Base-by-base conservation (phyloP, 352 stramenopile species). In the Phytophthora hibernalis region DNA sequence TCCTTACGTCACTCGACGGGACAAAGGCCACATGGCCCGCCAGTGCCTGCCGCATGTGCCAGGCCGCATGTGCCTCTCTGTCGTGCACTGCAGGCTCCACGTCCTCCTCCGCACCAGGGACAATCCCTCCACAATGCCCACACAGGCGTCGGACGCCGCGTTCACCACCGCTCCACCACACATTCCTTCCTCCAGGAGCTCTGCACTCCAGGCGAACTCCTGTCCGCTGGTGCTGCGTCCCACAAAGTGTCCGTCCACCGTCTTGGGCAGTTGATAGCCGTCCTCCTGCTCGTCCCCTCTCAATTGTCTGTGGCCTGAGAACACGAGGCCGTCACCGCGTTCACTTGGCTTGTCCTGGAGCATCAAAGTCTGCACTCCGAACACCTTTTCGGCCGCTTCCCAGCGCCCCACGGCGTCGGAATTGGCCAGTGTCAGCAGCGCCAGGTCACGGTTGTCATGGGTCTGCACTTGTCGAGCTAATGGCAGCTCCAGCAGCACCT, bases 111-210 rank as follows among this genome's bases (percentile, higher is more conserved):
- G 73, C 74, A 3, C 61, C 70, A 16, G 87, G 85, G 7, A 95
- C 87, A 50, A 93, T 92, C 87, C 87, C 70, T 95, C 87, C 10
- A 95, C 80, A 50, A 95, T 69, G 3, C 87, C 87, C 37, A 92
- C 76, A 40, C 83, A 91, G 42, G 77, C 54, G 20, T 76, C 63
- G 8, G 63, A 63, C 1, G 58, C 45, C 22, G 47, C 61, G 54
- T 77, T 61, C 30, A 92, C 26, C 13, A 92, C 87, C 0, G 87
- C 87, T 16, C 87, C 87, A 15, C 87, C 87, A 45, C 87, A 95
- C 87, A 95, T 95, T 24, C 87, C 87, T 74, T 95, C 84, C 54
- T 90, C 80, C 30, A 95, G 57, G 10, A 93, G 70, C 52, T 90
- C 74, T 49, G 85, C 72, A 68, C 83, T 95, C 80, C 73, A 90